phyloP scores from a whole-genome alignment of 2,329 filamentous ascomycete species.

The Cladophialophora immunda region DNA sequence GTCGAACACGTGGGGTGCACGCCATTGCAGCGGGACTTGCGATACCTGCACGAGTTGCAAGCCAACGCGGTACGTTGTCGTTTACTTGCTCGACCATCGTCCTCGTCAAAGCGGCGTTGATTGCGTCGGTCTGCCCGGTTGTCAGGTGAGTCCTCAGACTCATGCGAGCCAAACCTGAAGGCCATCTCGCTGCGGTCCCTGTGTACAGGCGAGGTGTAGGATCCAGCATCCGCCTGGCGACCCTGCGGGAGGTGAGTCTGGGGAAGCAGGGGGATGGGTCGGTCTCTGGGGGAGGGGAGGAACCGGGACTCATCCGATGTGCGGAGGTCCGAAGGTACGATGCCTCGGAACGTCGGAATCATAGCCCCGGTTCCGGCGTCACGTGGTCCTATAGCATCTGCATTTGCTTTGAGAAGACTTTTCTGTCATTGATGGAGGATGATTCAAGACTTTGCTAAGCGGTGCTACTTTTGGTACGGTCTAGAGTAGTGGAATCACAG shows the following conservation, averaged over 20 bases:
- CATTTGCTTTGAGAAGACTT: too few species aligned
- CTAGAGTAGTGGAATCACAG: too few species aligned
- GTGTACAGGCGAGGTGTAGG: neutral
- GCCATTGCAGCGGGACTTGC: conserved; percentile 20
- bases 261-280: neutral
- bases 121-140: too few species aligned
- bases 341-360: neutral
- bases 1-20: conserved; percentile 4
- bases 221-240: neutral
- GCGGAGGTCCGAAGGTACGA: neutral
- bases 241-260: neutral
- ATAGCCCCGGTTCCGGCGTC: too few species aligned
- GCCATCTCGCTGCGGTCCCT: conserved; percentile 1
- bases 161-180: conserved; percentile 11
- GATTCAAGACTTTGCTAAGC: too few species aligned
- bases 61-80: conserved; percentile 13
- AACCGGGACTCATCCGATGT: neutral
- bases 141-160: conserved; percentile 8
- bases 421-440: too few species aligned
- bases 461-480: too few species aligned
- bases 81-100: neutral
- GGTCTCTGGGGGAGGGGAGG: neutral
- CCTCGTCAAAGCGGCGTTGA: conserved; percentile 3
- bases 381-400: too few species aligned
- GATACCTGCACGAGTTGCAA: conserved; percentile 16